Evolutionary conservation across 768 basidiomycete genomes (phyloP), one percentile per base, ranked within the genome.

Genomic region (Kwoniella sp.): DNA sequence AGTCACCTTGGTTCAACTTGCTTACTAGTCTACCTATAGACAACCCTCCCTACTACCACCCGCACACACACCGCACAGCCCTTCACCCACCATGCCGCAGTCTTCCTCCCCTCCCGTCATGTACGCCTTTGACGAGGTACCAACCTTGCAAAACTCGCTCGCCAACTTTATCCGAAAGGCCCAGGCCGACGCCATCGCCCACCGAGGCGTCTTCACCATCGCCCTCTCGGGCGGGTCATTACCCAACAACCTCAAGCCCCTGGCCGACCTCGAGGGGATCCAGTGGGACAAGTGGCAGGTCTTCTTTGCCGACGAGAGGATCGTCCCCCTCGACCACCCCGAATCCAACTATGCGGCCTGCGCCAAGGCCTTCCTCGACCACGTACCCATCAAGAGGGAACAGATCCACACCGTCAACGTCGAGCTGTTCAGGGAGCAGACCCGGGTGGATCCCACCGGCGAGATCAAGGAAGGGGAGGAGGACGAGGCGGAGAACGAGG

Each of bases 281-380:
- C 86, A 85, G 74, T 99, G 95, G 93, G 84, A 91, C 69, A 88
- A 88, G 74, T 99, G 95, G 93, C 91, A 96, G 59, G 84, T 98
- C 66, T 99, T 87, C 77, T 99, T 95, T 69, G 89, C 85, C 26
- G 95, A 99, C 75, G 95, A 99, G 77, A 87, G 95, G 47, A 83
- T 84, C 56, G 95, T 99, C 20, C 89, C 90, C 7, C 83, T 95
- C 70, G 85, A 95, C 78, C 80, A 93, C 75, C 79, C 83, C 29
- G 93, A 98, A 71, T 95, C 91, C 25, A 99, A 98, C 75, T 89
- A 95, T 78, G 66, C 74, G 14, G 82, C 88, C 43, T 89, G 86
- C 78, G 77, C 73, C 28, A 78, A 82, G 46, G 78, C 81, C 53
- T 82, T 99, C 66, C 89, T 87, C 75, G 82, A 83, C 56, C 84